Percentiles rank a stretch among this genome's conserved stretches.
These are phyloP conservation scores for Leptographium wingfieldii DNA, from an alignment of 2,329 filamentous ascomycete genomes.

Conservation along the genomic window DNA sequence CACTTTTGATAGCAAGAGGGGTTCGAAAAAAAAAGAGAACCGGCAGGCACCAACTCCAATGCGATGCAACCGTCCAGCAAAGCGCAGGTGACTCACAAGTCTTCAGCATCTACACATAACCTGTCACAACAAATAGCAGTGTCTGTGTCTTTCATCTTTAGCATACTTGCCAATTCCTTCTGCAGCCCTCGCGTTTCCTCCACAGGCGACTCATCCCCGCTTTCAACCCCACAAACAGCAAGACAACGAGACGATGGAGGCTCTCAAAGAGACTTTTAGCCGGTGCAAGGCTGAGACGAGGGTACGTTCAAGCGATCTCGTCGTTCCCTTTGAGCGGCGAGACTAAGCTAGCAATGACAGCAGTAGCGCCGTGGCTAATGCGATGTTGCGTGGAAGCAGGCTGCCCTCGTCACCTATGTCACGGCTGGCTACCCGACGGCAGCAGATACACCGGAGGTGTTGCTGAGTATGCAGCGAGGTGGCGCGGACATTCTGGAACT, in stretches of 20 bases:
- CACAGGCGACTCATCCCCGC: not conserved
- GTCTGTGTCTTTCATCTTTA: not conserved
- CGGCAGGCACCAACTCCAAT: not conserved
- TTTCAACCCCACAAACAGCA: not conserved
- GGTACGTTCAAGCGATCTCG: conserved; percentile 26
- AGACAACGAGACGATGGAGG: conserved; percentile 33
- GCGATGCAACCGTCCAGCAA: not conserved
- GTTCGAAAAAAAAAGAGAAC: not conserved
- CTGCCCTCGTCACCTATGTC: conserved; percentile 89
- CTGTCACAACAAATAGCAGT: not conserved
- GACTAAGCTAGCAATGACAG: too few relatives aligned
- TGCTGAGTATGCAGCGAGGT: conserved; percentile 83
- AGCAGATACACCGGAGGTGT: conserved; percentile 70
- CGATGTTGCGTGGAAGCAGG: conserved; percentile 28
- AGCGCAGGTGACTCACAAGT: not conserved
- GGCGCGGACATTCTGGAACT: conserved; percentile 93
- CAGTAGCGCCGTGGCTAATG: not conserved
- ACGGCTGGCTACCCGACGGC: conserved; percentile 82
- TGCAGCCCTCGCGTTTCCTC: not conserved
- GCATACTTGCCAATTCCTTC: not conserved
- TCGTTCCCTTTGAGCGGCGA: not conserved
- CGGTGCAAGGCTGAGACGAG: conserved; percentile 46
- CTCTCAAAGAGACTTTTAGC: conserved; percentile 45
- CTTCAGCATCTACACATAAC: not conserved
- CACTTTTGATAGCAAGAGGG: not conserved